Conservation (phyloP, 2,329 filamentous ascomycete species). For the Fusarium sterilihyphosum region DNA sequence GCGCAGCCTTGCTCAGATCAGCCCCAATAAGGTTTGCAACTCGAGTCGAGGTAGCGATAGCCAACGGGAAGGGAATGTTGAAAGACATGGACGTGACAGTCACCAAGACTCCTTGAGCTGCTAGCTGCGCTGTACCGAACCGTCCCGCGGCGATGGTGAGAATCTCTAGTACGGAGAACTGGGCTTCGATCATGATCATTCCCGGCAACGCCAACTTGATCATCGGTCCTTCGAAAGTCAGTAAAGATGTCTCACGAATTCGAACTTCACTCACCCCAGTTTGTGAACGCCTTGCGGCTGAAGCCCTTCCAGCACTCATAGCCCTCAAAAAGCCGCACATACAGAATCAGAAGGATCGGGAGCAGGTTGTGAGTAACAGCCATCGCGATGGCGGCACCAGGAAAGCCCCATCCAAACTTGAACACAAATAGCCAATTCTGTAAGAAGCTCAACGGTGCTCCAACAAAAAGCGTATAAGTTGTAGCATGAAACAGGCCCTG, state of each 20-base stretch:
- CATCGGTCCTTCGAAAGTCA: constrained; percentile 64
- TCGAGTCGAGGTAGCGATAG: constrained; percentile 86
- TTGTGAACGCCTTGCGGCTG: constrained; percentile 71
- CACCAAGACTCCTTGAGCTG: constrained; percentile 84
- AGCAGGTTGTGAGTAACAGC: constrained; percentile 79
- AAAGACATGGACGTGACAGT: constrained; percentile 82
- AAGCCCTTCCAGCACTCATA: constrained; percentile 84
- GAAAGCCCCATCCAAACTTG: constrained; percentile 71
- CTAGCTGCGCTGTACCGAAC: constrained; percentile 79
- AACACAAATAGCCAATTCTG: constrained; percentile 82
- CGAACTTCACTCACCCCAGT: constrained; percentile 62
- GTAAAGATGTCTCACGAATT: not conserved
- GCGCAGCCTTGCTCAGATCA: constrained; percentile 78
- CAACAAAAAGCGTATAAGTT: constrained; percentile 77
- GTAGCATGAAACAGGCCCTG: constrained; percentile 81
- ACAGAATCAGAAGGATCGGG: constrained; percentile 75
- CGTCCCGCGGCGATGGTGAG: constrained; percentile 81
- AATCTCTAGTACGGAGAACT: constrained; percentile 90
- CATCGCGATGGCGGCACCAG: constrained; percentile 82
- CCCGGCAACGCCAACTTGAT: constrained; percentile 85
- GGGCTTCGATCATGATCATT: constrained; percentile 89
- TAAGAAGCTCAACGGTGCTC: constrained; percentile 77
- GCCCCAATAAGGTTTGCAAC: constrained; percentile 92
- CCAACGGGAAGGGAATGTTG: constrained; percentile 88
- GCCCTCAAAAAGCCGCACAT: constrained; percentile 76